These are phyloP conservation scores for Mucuna pruriens DNA, from an alignment of 306 rosid species.

Conservation along the genomic window DNA sequence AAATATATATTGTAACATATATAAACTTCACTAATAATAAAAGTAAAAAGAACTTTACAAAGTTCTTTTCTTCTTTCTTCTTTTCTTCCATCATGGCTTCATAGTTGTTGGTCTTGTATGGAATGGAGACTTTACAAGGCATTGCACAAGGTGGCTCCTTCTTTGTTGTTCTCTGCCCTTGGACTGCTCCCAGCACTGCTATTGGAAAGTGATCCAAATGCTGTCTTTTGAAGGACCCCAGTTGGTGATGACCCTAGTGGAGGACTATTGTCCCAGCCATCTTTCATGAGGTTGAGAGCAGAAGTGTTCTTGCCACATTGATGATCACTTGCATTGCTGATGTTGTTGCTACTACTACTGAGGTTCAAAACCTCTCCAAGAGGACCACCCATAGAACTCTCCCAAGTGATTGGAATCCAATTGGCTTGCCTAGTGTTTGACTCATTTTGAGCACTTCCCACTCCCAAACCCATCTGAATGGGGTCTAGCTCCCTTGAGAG, in stretches of 20 bases:
- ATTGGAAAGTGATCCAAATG: slow-evolving; percentile 79
- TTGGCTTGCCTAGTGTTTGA: slow-evolving; percentile 51
- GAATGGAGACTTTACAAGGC: slow-evolving; percentile 45
- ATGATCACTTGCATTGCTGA: slow-evolving; percentile 38
- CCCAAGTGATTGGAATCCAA: slow-evolving; percentile 93
- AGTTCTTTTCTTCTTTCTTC: neutral
- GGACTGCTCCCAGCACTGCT: slow-evolving; percentile 98
- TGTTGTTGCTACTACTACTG: slow-evolving; percentile 36
- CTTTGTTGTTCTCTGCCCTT: slow-evolving; percentile 68
- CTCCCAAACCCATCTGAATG: slow-evolving; percentile 67
- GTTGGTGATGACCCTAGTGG: slow-evolving; percentile 87
- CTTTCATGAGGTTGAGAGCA: slow-evolving; percentile 75
- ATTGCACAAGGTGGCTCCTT: slow-evolving; percentile 67
- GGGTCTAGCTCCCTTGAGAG: slow-evolving; percentile 66
- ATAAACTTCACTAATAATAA: slow-evolving; percentile 20
- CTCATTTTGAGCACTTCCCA: slow-evolving; percentile 37
- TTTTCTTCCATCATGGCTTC: neutral
- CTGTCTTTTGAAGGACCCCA: slow-evolving; percentile 79
- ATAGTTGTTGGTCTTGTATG: neutral
- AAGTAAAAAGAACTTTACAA: slow-evolving; percentile 25
- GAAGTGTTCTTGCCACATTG: slow-evolving; percentile 54
- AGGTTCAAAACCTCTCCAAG: slow-evolving; percentile 89
- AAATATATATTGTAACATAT: slow-evolving; percentile 18
- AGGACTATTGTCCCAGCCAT: slow-evolving; percentile 80
- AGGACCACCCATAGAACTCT: slow-evolving; percentile 85